Percentiles rank a stretch among this genome's conserved stretches.
These are phyloP conservation scores for Neoscytalidium dimidiatum DNA, from an alignment of 2,329 filamentous ascomycete species.

Conservation along the genomic window DNA sequence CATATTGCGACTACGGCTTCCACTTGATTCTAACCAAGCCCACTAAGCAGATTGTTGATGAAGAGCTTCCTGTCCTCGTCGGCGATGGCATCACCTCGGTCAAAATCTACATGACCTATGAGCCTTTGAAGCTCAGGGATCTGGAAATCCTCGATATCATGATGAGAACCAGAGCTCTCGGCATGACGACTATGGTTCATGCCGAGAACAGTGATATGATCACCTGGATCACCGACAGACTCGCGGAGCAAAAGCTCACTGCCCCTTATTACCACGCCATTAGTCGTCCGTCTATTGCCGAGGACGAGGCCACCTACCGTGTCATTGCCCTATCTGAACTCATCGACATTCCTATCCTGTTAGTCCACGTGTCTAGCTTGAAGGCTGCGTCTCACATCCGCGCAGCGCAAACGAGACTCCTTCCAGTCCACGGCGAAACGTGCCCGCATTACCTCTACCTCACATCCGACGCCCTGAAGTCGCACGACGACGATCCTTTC, in stretches of 20 bases:
- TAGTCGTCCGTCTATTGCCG: constrained; percentile 16
- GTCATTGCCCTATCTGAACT: constrained; percentile 54
- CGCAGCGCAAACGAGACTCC: constrained; percentile 34
- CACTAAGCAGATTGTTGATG: constrained; percentile 39
- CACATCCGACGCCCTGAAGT: constrained; percentile 33
- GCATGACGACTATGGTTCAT: constrained; percentile 54
- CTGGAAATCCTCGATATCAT: constrained; percentile 55
- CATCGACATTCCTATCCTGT: constrained; percentile 53
- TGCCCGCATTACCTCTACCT: constrained; percentile 41
- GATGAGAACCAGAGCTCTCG: constrained; percentile 46
- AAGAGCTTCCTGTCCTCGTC: constrained; percentile 45
- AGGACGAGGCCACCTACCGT: constrained; percentile 50
- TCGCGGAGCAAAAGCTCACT: constrained; percentile 31
- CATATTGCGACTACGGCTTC: constrained; percentile 60
- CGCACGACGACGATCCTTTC: constrained; percentile 35
- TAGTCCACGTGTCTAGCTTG: constrained; percentile 55
- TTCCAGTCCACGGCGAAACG: constrained; percentile 40
- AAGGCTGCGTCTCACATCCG: constrained; percentile 35
- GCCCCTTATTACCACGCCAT: constrained; percentile 51
- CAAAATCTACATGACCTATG: constrained; percentile 57
- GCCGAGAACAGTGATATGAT: constrained; percentile 53
- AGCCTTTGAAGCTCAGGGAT: constrained; percentile 46
- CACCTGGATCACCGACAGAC: constrained; percentile 51
- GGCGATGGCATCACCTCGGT: constrained; percentile 49
- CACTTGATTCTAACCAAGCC: constrained; percentile 56